Percentiles rank a stretch among this genome's conserved stretches.
These are phyloP conservation scores for Aspergillus udagawae DNA, from an alignment of 2,329 filamentous ascomycete species.

Conservation along the genomic window DNA sequence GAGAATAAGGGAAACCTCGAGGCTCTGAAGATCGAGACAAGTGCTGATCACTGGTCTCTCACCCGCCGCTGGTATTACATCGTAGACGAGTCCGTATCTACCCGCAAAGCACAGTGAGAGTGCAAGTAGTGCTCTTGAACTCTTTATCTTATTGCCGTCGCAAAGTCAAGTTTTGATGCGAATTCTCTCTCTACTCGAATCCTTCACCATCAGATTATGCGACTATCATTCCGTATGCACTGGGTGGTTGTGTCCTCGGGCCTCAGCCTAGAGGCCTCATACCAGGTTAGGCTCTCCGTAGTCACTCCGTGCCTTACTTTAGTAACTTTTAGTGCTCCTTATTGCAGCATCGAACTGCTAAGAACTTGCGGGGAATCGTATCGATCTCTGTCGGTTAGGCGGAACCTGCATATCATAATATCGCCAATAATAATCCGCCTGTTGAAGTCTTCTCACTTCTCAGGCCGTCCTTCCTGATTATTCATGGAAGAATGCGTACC, in stretches of 20 bases:
- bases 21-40: neutral
- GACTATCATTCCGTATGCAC: neutral
- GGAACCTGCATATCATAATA: neutral
- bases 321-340: neutral
- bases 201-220: neutral
- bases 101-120: neutral
- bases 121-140: neutral
- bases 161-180: neutral
- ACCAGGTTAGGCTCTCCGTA: neutral
- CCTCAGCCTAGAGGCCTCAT: too few relatives aligned
- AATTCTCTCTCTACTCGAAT: neutral
- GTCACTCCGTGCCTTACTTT: neutral
- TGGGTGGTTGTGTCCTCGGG: neutral
- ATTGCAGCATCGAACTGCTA: neutral
- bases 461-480: neutral
- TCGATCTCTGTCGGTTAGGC: neutral
- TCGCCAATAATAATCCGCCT: neutral
- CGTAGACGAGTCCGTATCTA: too few relatives aligned
- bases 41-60: neutral
- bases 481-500: neutral
- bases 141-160: neutral
- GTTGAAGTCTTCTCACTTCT: neutral
- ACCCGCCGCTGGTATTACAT: too few relatives aligned
- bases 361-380: neutral
- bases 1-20: neutral